Conservation (phyloP, 306 rosid genomes). For the Fragaria iinumae region DNA sequence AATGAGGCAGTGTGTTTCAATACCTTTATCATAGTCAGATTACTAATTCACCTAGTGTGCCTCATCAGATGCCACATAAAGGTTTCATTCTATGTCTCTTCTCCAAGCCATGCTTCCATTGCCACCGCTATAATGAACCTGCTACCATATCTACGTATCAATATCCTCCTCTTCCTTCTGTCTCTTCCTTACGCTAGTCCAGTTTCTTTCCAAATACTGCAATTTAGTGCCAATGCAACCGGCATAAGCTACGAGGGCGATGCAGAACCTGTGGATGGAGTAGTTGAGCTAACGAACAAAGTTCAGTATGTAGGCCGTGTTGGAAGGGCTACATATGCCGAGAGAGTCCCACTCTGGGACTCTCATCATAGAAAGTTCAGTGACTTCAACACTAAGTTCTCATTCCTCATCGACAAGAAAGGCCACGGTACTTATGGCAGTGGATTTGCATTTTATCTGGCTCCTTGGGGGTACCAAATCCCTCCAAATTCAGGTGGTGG, state of each 20-base stretch:
- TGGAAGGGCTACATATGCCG: constrained; percentile 31
- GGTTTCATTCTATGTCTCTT: neutral
- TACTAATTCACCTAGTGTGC: neutral
- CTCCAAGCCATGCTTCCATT: neutral
- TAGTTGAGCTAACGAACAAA: constrained; percentile 6
- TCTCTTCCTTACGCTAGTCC: constrained; percentile 12
- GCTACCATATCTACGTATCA: neutral
- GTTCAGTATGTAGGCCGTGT: constrained; percentile 6
- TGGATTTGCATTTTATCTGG: neutral
- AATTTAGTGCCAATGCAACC: neutral
- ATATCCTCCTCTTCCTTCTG: neutral
- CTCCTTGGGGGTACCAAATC: neutral
- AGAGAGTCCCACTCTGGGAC: constrained; percentile 37
- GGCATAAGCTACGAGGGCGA: constrained; percentile 13
- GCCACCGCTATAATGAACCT: neutral
- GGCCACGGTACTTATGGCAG: neutral
- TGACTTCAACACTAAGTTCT: constrained; percentile 34
- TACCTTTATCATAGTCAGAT: too few species aligned
- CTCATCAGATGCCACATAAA: neutral
- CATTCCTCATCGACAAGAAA: constrained; percentile 18
- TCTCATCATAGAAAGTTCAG: constrained; percentile 8
- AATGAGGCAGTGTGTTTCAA: too few species aligned
- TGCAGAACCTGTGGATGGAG: constrained; percentile 10
- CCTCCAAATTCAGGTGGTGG: neutral
- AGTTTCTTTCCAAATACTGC: constrained; percentile 4